phyloP scores from a whole-genome alignment of 179 eudicot species.

The Corrigiola litoralis region DNA sequence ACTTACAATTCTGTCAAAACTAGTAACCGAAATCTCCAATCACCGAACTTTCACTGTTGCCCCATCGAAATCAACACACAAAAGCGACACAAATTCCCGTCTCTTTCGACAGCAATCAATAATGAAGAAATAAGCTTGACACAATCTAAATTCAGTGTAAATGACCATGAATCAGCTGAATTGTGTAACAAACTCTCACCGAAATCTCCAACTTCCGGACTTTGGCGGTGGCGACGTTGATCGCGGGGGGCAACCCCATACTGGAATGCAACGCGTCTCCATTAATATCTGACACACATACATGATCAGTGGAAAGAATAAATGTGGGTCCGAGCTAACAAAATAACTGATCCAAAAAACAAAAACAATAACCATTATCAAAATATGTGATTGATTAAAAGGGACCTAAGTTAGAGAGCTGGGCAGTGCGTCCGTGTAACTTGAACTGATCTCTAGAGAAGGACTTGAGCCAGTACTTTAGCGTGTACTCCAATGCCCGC shows the following conservation, averaged over 20 bases:
- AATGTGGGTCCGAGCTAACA: constrained; percentile 1
- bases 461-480: constrained; percentile 95
- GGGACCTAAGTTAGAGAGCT: constrained; percentile 87
- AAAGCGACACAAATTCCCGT: no score
- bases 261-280: constrained; percentile 95
- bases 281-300: constrained; percentile 55
- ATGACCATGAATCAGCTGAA: neutral
- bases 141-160: neutral
- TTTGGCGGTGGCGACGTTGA: constrained; percentile 77
- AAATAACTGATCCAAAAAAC: constrained; percentile 10
- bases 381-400: no score
- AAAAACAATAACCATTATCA: neutral
- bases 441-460: constrained; percentile 97
- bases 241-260: constrained; percentile 83
- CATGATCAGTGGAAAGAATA: neutral
- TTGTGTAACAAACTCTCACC: constrained; percentile 37
- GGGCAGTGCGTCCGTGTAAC: constrained; percentile 85
- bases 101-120: no score
- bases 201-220: constrained; percentile 86
- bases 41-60: no score
- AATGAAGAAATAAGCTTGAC: no score
- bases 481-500: constrained; percentile 81
- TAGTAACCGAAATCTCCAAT: no score
- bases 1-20: no score
- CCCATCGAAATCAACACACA: no score